Conservation (phyloP, 768 basidiomycete species). For the Tubosaeta brunneosetosa region DNA sequence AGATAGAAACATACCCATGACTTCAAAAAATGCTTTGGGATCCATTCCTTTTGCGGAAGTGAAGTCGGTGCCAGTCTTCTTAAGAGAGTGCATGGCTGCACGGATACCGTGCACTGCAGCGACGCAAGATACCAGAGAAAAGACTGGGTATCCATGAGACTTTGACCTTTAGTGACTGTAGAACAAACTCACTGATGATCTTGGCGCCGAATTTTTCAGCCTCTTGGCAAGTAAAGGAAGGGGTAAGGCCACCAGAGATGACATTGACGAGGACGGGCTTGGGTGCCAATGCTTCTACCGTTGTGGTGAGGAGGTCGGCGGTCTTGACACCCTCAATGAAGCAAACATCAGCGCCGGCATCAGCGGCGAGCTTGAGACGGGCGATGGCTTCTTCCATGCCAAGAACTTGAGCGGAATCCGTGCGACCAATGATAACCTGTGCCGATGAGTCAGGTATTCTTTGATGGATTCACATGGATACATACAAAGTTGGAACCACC, state of each 20-base stretch:
- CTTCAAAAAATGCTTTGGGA: slow-evolving; percentile 71
- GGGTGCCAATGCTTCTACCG: slow-evolving; percentile 63
- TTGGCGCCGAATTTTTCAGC: slow-evolving; percentile 70
- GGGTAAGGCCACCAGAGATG: slow-evolving; percentile 73
- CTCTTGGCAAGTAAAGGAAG: slow-evolving; percentile 64
- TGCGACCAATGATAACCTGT: slow-evolving; percentile 69
- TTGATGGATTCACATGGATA: not conserved
- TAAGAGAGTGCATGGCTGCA: slow-evolving; percentile 69
- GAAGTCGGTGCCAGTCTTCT: slow-evolving; percentile 77
- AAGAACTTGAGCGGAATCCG: slow-evolving; percentile 72
- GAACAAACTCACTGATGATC: slow-evolving; percentile 60
- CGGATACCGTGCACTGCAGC: slow-evolving; percentile 75
- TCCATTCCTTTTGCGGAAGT: slow-evolving; percentile 61
- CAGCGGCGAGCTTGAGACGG: slow-evolving; percentile 65
- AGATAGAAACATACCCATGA: slow-evolving; percentile 51
- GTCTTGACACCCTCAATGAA: slow-evolving; percentile 79
- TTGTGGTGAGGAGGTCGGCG: slow-evolving; percentile 56
- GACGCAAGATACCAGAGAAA: slow-evolving; percentile 72
- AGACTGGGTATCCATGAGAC: slow-evolving; percentile 41
- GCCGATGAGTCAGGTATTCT: not conserved
- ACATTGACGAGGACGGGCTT: slow-evolving; percentile 79
- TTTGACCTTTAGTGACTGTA: not conserved
- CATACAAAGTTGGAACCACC: slow-evolving; percentile 70
- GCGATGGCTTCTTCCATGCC: slow-evolving; percentile 73
- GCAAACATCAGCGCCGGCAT: slow-evolving; percentile 73